These are phyloP conservation scores for Vigna trinervia DNA, from an alignment of 306 rosid species.

Conservation along the genomic window DNA sequence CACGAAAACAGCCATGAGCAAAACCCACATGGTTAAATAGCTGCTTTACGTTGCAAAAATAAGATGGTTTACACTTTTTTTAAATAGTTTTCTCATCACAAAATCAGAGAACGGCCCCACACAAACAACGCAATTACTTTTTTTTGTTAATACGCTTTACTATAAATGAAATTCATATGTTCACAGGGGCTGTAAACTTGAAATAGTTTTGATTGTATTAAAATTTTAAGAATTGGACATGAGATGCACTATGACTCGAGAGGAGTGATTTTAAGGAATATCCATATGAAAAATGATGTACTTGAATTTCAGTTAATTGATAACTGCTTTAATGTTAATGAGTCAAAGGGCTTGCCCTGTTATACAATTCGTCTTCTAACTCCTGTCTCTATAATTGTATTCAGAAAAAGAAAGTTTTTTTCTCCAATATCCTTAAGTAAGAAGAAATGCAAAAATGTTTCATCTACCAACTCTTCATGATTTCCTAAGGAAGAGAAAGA, in stretches of 20 bases:
- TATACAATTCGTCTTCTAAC: slow-evolving; percentile 21
- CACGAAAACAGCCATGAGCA: background rate
- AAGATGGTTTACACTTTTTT: background rate
- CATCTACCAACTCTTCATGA: slow-evolving; percentile 19
- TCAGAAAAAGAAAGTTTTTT: slow-evolving; percentile 9
- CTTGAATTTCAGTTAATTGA: background rate
- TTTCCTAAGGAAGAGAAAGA: slow-evolving; percentile 25
- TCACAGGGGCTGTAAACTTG: background rate
- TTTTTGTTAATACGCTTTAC: slow-evolving; percentile 7
- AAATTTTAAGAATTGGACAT: background rate
- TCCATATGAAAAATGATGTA: background rate
- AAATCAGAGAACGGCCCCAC: slow-evolving; percentile 3
- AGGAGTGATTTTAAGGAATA: slow-evolving; percentile 3
- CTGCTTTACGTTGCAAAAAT: slow-evolving; percentile 3
- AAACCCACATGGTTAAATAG: slow-evolving; percentile 1
- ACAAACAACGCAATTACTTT: slow-evolving; percentile 27
- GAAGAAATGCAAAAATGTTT: slow-evolving; percentile 10
- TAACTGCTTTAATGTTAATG: background rate
- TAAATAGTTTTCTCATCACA: slow-evolving; percentile 8
- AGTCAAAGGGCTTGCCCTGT: background rate
- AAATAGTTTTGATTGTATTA: background rate
- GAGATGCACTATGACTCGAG: background rate
- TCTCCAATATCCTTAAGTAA: background rate
- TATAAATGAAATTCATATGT: background rate
- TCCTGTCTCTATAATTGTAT: slow-evolving; percentile 24